Conservation (phyloP, 2,329 filamentous ascomycete genomes). For the Colletotrichum paranaense region DNA sequence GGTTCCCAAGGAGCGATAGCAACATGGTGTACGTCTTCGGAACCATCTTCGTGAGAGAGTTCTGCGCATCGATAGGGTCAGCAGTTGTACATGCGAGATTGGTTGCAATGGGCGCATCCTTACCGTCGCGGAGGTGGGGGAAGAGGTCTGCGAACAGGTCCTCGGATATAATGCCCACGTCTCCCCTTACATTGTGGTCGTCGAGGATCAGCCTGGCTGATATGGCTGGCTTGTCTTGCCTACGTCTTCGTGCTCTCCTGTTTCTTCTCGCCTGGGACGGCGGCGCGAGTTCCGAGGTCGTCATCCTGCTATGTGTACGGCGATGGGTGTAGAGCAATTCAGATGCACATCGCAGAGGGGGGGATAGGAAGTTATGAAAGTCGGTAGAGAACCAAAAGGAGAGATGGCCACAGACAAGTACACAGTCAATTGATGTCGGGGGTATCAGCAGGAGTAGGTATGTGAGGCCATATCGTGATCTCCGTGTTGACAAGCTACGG, state of each 20-base stretch:
- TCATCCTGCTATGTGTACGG: slow-evolving; percentile 22
- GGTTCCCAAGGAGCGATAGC: slow-evolving; percentile 82
- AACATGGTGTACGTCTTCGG: slow-evolving; percentile 67
- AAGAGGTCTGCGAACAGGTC: slow-evolving; percentile 88
- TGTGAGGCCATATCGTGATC: slow-evolving; percentile 12
- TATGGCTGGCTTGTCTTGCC: slow-evolving; percentile 79
- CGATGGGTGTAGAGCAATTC: slow-evolving; percentile 1
- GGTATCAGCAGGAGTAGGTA: background rate
- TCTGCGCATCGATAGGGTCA: slow-evolving; percentile 7
- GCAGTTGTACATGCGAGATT: background rate
- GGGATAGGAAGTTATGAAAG: background rate
- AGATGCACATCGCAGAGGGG: slow-evolving; percentile 19
- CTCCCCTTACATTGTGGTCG: slow-evolving; percentile 80
- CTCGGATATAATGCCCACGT: slow-evolving; percentile 86
- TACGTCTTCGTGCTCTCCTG: slow-evolving; percentile 63
- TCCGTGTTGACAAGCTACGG: slow-evolving; percentile 19
- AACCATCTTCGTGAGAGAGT: slow-evolving; percentile 35
- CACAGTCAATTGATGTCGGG: slow-evolving; percentile 8
- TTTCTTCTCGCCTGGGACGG: slow-evolving; percentile 41
- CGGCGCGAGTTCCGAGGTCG: slow-evolving; percentile 41
- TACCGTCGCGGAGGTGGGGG: slow-evolving; percentile 67
- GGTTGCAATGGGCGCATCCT: slow-evolving; percentile 43
- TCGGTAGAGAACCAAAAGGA: background rate
- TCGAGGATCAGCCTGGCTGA: slow-evolving; percentile 86
- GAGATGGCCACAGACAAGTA: background rate